Percentiles rank a stretch among this genome's conserved stretches.
Conservation (phyloP, 2,329 filamentous ascomycete species). For the Paecilomyces fulvus region DNA sequence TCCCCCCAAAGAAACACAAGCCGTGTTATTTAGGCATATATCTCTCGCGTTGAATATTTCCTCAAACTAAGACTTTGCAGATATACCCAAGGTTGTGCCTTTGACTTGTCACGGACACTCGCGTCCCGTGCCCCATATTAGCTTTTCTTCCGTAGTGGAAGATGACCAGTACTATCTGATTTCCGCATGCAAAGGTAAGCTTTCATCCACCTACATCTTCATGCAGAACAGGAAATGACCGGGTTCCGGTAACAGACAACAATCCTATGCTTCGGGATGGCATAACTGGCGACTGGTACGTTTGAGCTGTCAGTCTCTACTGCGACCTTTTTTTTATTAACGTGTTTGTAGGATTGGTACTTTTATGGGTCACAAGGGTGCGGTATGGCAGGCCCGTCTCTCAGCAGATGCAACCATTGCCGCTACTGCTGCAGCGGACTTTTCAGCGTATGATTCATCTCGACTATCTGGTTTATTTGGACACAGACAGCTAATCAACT, state of each 20-base stretch:
- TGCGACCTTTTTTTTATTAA: constrained; percentile 4
- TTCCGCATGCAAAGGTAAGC: constrained; percentile 76
- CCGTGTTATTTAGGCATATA: background rate
- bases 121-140: constrained; percentile 81
- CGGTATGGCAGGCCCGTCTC: constrained; percentile 90
- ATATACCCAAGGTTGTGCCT: constrained; percentile 60
- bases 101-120: constrained; percentile 93
- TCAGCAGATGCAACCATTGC: constrained; percentile 81
- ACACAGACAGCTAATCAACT: constrained; percentile 19
- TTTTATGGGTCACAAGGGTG: constrained; percentile 95
- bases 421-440: constrained; percentile 91
- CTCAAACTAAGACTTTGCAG: constrained; percentile 13
- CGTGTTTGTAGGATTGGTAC: constrained; percentile 66
- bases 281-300: constrained; percentile 83
- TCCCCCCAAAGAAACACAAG: background rate
- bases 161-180: constrained; percentile 86
- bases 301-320: background rate
- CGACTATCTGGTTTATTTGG: constrained; percentile 1
- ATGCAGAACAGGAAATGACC: constrained; percentile 4
- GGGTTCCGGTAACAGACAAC: constrained; percentile 55
- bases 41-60: constrained; percentile 6
- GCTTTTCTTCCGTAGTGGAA: constrained; percentile 75
- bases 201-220: background rate
- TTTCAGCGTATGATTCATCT: constrained; percentile 63
- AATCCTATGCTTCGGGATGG: constrained; percentile 98